Base-by-base conservation (phyloP, 2,329 filamentous ascomycete genomes). In the Colletotrichum gloeosporioides region DNA sequence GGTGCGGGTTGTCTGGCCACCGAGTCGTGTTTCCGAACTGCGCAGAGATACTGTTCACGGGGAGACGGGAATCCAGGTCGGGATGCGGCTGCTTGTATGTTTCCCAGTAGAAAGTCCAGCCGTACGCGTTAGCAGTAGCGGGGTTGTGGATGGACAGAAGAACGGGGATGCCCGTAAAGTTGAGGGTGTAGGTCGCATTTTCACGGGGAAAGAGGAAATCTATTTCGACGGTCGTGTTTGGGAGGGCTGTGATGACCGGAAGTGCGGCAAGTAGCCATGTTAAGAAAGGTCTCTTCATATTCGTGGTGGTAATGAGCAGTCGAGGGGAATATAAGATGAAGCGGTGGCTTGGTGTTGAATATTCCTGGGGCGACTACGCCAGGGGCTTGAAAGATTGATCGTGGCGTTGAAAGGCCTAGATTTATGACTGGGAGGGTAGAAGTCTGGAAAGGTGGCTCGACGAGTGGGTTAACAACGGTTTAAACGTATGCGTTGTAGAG, bases 171-270 rank as follows among this genome's bases (percentile, higher is more conserved):
- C 62, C 55, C 3, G 25, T 22, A 12, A 25, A 13, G 8, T 63
- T 72, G 32, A 53, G 27, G 36, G 53, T 29, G 18, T 71, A 71
- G 16, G 34, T 32, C 16, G 36, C 7, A 2, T 34, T 55, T 8
- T 44, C 62, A 15, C 73, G 73, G 8, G 73, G 73, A 57, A 75
- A 75, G 55, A 75, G 31, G 22, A 75, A 55, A 3, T 75, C 73
- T 8, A 75, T 1, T 22, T 75, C 69, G 4, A 67, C 49, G 0
- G 69, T 64, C 55, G 59, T 18, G n/a, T 64, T 22, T 1, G 73
- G 53, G 1, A 75, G 62, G 16, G 71, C 65, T 15, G 55, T 25
- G 3, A 32, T 7, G 36, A 36, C 3, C 0, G 55, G 25, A 1
- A 31, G 0, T 13, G 3, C 27, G 64, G 57, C 16, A 3, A 69